Evolutionary conservation across 305 asterid species (phyloP), one percentile per base, ranked within the genome.

Genomic region (Lippia alba): DNA sequence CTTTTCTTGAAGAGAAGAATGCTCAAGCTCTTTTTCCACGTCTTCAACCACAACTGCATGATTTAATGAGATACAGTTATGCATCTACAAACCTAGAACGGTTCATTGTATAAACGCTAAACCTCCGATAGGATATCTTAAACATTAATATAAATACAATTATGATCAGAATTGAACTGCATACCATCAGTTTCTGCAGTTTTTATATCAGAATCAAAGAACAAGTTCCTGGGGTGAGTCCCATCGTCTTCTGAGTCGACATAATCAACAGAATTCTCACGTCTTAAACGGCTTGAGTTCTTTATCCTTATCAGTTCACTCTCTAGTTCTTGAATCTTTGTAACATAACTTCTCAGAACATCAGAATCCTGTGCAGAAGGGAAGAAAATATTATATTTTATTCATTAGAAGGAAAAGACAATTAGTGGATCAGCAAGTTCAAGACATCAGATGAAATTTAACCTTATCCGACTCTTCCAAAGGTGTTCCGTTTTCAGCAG

Each of bases 1-100:
- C 74, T 78, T 81, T 79, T 95, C 96, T 81, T 95, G 98, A 72
- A 90, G 87, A 74, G 98, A 90, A 82, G 91, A 83, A 87, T 95
- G 96, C 20, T 92, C 97, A 18, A 86, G 87, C 80, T 90, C 98
- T 77, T 94, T 89, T 72, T 92, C 88, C 78, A 82, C 96, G 76
- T 80, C 96, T 82, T 89, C 96, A 51, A 70, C 83, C 66, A 79
- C 91, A 69, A 76, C 99, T 95, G 79, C 76, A 81, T 66, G 64
- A 64, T 64, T 53, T 49, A 45, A 41, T 60, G 60, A 69, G 45
- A 49, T 51, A 10, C 65, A 40, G 57, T 72, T 66, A 44, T 62
- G 69, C 71, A 61, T 24, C 16, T 12, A 70, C 68, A 59, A 34
- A 17, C 50, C 19, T 12, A 64, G 48, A 61, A 57, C 20, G 18